Conservation (phyloP, 2,329 filamentous ascomycete species). For the Fusarium tricinctum region DNA sequence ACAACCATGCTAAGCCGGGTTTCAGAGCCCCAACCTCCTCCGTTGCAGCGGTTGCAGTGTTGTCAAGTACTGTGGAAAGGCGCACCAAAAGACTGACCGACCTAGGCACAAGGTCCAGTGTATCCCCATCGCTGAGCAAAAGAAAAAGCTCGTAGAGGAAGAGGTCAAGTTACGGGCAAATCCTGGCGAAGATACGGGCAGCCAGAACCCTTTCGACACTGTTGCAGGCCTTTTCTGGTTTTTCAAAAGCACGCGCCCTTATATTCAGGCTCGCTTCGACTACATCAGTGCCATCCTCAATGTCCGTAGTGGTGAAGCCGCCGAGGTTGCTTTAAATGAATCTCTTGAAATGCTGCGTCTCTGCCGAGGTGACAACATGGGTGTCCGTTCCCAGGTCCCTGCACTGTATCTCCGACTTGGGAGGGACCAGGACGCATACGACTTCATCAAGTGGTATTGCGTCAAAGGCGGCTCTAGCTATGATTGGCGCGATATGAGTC, state of each 20-base stretch:
- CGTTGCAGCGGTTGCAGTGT: constrained; percentile 10
- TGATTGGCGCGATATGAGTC: constrained; percentile 3
- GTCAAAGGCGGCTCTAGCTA: background rate
- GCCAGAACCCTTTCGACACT: constrained; percentile 10
- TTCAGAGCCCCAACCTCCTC: constrained; percentile 6
- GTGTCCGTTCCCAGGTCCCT: constrained; percentile 7
- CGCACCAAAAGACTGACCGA: constrained; percentile 17
- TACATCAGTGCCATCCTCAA: constrained; percentile 10
- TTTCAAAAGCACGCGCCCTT: constrained; percentile 16
- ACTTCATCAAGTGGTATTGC: constrained; percentile 32
- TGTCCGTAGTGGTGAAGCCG: constrained; percentile 17
- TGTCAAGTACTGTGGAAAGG: constrained; percentile 22
- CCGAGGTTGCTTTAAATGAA: background rate
- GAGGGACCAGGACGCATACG: constrained; percentile 19
- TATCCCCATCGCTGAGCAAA: constrained; percentile 5
- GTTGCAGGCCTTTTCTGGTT: background rate
- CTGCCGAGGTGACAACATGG: constrained; percentile 13
- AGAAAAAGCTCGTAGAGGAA: background rate
- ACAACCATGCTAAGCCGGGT: background rate
- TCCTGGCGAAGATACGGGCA: background rate
- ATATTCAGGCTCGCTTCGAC: constrained; percentile 14
- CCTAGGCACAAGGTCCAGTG: constrained; percentile 19
- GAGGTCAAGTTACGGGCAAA: constrained; percentile 5
- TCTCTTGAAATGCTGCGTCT: constrained; percentile 9
- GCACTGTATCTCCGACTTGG: constrained; percentile 16